phyloP scores from a whole-genome alignment of 768 basidiomycete species.

The Mycena alexandri region DNA sequence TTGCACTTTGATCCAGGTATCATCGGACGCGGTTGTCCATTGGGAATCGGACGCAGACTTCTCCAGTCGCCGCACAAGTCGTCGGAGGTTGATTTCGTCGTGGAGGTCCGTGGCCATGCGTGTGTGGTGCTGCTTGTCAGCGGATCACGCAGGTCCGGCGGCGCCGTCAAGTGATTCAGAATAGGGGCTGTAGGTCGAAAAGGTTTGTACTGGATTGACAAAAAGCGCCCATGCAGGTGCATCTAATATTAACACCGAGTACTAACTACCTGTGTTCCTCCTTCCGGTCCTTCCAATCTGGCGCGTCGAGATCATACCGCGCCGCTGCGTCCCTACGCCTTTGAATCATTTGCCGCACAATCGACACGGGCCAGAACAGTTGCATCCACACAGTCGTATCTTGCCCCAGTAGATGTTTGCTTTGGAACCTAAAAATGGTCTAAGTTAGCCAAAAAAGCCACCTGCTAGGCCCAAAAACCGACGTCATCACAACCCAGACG shows the following conservation, averaged over 20 bases:
- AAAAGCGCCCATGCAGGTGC: too few relatives aligned
- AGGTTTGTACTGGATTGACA: too few relatives aligned
- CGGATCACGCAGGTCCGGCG: too few relatives aligned
- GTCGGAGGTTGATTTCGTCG: slow-evolving; percentile 76
- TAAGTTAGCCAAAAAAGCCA: too few relatives aligned
- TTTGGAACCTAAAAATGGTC: too few relatives aligned
- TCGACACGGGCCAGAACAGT: slow-evolving; percentile 52
- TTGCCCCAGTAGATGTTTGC: slow-evolving; percentile 51
- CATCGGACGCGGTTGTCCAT: slow-evolving; percentile 48
- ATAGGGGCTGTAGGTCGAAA: too few relatives aligned
- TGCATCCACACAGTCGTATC: slow-evolving; percentile 46
- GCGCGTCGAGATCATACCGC: slow-evolving; percentile 2
- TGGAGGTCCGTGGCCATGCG: slow-evolving; percentile 48
- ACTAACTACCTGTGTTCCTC: too few relatives aligned
- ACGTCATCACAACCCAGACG: slow-evolving; percentile 67
- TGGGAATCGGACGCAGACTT: slow-evolving; percentile 58
- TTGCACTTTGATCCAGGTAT: slow-evolving; percentile 68
- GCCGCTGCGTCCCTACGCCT: background rate
- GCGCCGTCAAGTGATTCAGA: too few relatives aligned
- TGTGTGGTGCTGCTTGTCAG: slow-evolving; percentile 5
- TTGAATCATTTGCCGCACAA: slow-evolving; percentile 29
- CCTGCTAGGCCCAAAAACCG: too few relatives aligned
- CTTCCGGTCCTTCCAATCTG: background rate
- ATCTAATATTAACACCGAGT: too few relatives aligned
- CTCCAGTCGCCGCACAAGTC: slow-evolving; percentile 73